These are phyloP conservation scores for Porcisia deanei DNA, from an alignment of 208 protist species.

Conservation along the genomic window DNA sequence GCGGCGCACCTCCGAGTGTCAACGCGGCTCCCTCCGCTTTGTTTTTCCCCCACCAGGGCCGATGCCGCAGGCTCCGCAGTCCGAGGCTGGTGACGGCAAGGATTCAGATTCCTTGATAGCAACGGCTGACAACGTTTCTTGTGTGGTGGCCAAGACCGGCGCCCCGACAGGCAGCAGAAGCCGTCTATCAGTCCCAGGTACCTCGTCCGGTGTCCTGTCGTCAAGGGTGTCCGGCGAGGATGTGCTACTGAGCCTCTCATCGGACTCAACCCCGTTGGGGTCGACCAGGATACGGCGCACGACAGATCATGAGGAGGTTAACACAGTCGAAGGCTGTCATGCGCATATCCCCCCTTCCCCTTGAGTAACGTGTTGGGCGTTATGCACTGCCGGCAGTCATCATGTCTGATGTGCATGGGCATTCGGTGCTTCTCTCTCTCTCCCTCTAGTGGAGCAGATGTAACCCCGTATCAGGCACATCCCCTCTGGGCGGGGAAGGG, in stretches of 20 bases:
- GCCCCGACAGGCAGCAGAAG: not conserved
- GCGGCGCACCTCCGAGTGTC: slow-evolving; percentile 6
- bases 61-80: not conserved
- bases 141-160: no score
- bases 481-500: no score
- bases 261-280: slow-evolving; percentile 16
- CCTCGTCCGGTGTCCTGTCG: slow-evolving; percentile 10
- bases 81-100: not conserved
- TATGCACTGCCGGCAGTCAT: no score
- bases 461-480: no score
- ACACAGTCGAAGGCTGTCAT: not conserved
- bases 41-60: not conserved
- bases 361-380: no score
- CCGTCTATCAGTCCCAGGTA: slow-evolving; percentile 5
- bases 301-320: not conserved
- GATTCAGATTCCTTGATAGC: not conserved
- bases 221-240: slow-evolving; percentile 29
- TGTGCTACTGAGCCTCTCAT: slow-evolving; percentile 28
- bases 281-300: not conserved
- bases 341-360: not conserved
- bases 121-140: not conserved
- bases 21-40: slow-evolving; percentile 24
- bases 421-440: no score
- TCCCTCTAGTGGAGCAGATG: no score
- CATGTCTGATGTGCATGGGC: no score